phyloP scores from a whole-genome alignment of 495 filamentous ascomycete species.

The Xylaria acuta region DNA sequence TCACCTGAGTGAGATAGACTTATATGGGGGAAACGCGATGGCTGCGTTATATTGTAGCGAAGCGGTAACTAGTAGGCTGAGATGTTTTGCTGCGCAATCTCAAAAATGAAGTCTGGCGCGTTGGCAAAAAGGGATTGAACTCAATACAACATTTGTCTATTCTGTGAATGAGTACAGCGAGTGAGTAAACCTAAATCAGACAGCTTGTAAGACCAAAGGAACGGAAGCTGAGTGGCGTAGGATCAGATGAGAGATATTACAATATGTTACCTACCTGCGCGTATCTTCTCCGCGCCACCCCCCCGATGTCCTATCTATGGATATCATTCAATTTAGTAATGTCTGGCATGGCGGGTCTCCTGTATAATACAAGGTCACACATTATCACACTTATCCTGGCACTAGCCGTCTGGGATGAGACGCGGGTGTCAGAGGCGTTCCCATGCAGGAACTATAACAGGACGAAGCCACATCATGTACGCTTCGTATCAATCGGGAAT shows the following conservation, averaged over 20 bases:
- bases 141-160: not conserved
- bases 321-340: constrained; percentile 10
- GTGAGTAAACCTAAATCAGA: not conserved
- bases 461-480: not conserved
- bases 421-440: constrained; percentile 1
- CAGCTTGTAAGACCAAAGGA: not conserved
- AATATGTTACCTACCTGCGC: not conserved
- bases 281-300: constrained; percentile 12
- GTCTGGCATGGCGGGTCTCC: constrained; percentile 8
- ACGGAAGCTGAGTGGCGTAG: constrained; percentile 6
- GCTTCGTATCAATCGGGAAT: constrained; percentile 14
- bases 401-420: constrained; percentile 1
- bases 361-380: not conserved
- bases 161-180: not conserved
- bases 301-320: constrained; percentile 20
- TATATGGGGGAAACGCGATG: constrained; percentile 3
- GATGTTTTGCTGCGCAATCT: not conserved
- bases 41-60: not conserved
- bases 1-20: not conserved
- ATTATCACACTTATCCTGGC: not conserved
- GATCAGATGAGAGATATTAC: constrained; percentile 6
- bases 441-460: constrained; percentile 2
- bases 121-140: not conserved
- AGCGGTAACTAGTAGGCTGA: not conserved
- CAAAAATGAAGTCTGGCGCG: not conserved